Base-by-base conservation (phyloP, 176 grass and related monocot species). In the Carex littledalei region DNA sequence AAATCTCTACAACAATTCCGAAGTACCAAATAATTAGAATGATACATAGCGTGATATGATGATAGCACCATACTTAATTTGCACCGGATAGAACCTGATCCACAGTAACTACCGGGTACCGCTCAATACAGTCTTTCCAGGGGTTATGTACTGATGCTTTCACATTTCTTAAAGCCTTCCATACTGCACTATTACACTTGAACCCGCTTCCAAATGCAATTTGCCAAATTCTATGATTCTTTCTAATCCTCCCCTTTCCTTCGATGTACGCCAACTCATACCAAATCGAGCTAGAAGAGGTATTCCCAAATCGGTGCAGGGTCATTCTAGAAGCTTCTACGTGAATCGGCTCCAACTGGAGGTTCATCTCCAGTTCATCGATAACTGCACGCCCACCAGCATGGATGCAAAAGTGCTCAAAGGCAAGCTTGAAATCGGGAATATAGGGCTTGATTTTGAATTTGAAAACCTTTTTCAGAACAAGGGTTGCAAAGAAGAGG, bases 401-500 rank as follows among this genome's bases (percentile, higher is more conserved):
- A 21, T 91, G 89, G 86, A 91, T 91, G 84, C 89, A 91, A 84
- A 91, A 91, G 50, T 91, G 89, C 20, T 91, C 89, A 6, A 91
- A 91, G 2, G 89, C 89, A 20, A 88, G 89, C 69, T 86, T 87
- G 78, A 87, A 92, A 31, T 89, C 86, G 0, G 88, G 90, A 72
- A 92, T 87, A 26, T 92, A 92, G 5, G 90, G 87, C 32, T 86
- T 91, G 34, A 88, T 78, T 85, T 91, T 88, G 13, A 84, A 53
- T 88, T 91, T 79, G 75, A 83, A 83, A 7, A 80, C 56, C 22
- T 86, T 86, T 55, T 64, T 86, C 20, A 79, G 21, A 11, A 85
- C 67, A 49, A 92, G 79, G 17, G 81, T 87, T 0, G 67, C 65
- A 11, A 85, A 85, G 26, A 89, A 92, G 49, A 85, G 82, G 66